These are phyloP conservation scores for Mycena alexandri DNA, from an alignment of 768 basidiomycete genomes.

Conservation along the genomic window DNA sequence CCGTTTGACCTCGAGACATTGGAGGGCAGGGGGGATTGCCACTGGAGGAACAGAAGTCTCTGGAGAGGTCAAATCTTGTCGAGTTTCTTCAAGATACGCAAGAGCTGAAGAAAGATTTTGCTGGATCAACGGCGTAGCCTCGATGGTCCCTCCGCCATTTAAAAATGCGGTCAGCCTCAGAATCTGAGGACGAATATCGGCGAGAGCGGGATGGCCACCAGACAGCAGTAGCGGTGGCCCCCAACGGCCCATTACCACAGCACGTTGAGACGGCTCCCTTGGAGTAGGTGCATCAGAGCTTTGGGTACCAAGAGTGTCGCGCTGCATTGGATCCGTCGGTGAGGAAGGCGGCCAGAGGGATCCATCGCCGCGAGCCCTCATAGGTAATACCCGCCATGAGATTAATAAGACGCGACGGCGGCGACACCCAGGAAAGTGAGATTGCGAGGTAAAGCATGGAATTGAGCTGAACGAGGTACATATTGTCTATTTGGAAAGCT, in stretches of 20 bases:
- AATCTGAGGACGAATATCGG: not conserved
- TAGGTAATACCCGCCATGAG: too few species aligned
- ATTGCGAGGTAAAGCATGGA: too few species aligned
- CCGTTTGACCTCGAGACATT: not conserved
- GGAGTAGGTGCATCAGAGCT: too few species aligned
- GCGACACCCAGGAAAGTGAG: too few species aligned
- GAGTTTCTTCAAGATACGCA: slow-evolving; percentile 10
- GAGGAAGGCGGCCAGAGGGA: too few species aligned
- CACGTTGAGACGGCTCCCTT: too few species aligned
- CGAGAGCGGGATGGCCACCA: not conserved
- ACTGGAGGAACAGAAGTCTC: not conserved
- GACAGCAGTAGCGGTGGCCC: not conserved
- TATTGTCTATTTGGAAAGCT: not conserved
- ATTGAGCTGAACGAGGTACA: not conserved
- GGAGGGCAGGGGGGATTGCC: not conserved
- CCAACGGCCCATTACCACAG: too few species aligned
- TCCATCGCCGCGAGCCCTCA: too few species aligned
- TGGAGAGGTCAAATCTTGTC: not conserved
- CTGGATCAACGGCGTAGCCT: not conserved
- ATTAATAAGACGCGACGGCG: too few species aligned
- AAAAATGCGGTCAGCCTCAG: not conserved
- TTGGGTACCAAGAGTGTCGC: too few species aligned
- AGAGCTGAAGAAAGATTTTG: not conserved
- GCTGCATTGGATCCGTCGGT: too few species aligned
- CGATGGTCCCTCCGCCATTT: not conserved